Conservation (phyloP, 805 yeast genomes). For the Cyberlindnera misumaiensis region DNA sequence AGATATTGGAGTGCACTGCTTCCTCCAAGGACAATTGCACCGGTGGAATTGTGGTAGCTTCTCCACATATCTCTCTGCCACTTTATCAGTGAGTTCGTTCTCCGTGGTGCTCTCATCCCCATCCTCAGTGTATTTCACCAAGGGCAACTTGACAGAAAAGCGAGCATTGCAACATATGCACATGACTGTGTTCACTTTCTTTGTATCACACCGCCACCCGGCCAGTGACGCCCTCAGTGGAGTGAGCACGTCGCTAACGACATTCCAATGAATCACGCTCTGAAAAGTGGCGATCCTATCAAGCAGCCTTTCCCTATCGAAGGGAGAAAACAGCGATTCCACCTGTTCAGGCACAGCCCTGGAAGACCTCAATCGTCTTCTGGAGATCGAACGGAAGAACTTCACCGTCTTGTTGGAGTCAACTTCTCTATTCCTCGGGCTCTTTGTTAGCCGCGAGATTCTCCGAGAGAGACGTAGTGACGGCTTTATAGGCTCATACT, state of each 20-base stretch:
- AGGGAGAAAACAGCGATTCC: slow-evolving; percentile 24
- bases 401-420: slow-evolving; percentile 7
- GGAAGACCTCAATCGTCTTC: slow-evolving; percentile 2
- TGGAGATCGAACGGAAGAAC: slow-evolving; percentile 7
- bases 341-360: not conserved
- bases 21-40: slow-evolving; percentile 20
- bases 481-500: too few species aligned
- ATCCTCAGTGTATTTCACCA: slow-evolving; percentile 6
- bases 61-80: slow-evolving; percentile 11
- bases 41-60: slow-evolving; percentile 11
- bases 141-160: slow-evolving; percentile 23
- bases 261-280: slow-evolving; percentile 40
- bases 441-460: not conserved
- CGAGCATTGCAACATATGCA: slow-evolving; percentile 29
- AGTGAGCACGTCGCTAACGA: slow-evolving; percentile 27
- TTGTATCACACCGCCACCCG: slow-evolving; percentile 41
- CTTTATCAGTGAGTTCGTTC: slow-evolving; percentile 4
- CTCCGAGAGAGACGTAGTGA: too few species aligned
- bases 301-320: slow-evolving; percentile 28
- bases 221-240: slow-evolving; percentile 43
- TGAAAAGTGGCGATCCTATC: slow-evolving; percentile 36
- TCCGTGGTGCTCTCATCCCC: slow-evolving; percentile 6
- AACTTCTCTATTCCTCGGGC: not conserved
- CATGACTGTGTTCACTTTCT: slow-evolving; percentile 25
- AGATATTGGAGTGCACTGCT: slow-evolving; percentile 13